Evolutionary conservation across 805 yeast genomes (phyloP).

Genomic region (Yamadazyma akitaensis): DNA sequence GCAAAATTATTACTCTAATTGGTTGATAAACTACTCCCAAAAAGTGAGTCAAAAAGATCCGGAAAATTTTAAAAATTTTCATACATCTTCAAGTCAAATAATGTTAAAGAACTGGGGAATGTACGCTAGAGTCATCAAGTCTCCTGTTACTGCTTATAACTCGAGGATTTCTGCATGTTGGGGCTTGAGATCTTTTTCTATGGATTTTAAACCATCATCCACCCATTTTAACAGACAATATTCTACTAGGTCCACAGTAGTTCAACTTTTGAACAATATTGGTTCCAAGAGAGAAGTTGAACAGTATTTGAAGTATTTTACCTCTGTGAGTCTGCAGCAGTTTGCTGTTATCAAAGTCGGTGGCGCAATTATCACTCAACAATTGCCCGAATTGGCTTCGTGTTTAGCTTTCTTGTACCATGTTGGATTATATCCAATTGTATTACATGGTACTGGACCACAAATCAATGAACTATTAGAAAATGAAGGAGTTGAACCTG

Average conservation of each 20-base stretch:
- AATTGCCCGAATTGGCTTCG: conserved; percentile 87
- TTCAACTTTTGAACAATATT: conserved; percentile 90
- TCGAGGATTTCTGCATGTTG: background rate
- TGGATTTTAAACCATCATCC: background rate
- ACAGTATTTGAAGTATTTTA: conserved; percentile 93
- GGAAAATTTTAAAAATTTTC: conserved; percentile 11
- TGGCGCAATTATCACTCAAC: conserved; percentile 97
- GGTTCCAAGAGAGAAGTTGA: conserved; percentile 98
- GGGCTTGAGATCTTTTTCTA: background rate
- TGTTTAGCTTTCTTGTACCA: conserved; percentile 95
- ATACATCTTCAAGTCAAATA: background rate
- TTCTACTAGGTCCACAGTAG: conserved; percentile 91
- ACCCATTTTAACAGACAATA: conserved; percentile 9
- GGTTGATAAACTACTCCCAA: conserved; percentile 23
- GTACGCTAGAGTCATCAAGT: conserved; percentile 1
- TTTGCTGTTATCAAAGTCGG: conserved; percentile 99
- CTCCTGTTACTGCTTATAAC: background rate
- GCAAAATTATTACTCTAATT: conserved; percentile 18
- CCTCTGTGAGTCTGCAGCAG: conserved; percentile 93
- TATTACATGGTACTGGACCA: conserved; percentile 98
- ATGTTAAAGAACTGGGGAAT: conserved; percentile 2
- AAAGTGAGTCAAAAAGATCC: conserved; percentile 11
- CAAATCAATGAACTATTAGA: conserved; percentile 94
- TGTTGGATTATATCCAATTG: conserved; percentile 95
- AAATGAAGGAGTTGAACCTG: conserved; percentile 92